Percentiles rank a stretch among this genome's conserved stretches.
Conservation (phyloP, 805 yeast species). For the Ogataea angusta region DNA sequence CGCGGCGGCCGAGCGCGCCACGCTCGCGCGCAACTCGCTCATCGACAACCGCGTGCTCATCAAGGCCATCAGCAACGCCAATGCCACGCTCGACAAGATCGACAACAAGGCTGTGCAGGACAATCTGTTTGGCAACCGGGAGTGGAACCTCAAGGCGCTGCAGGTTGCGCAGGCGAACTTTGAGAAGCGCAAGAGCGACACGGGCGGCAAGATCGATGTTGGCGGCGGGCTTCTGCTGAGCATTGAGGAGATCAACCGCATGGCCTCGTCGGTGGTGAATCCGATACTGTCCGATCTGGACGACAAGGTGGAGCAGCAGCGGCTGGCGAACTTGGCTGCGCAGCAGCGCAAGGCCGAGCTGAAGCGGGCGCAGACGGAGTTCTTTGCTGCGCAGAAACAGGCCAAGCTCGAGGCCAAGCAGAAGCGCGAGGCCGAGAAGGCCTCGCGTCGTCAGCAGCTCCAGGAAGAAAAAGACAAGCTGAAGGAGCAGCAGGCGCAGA, state of each 20-base stretch:
- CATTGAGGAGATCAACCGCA: slow-evolving; percentile 67
- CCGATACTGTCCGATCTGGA: slow-evolving; percentile 80
- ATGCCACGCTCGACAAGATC: slow-evolving; percentile 27
- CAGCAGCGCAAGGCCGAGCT: slow-evolving; percentile 39
- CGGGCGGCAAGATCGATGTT: slow-evolving; percentile 59
- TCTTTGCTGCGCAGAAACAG: slow-evolving; percentile 36
- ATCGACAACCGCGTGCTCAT: slow-evolving; percentile 44
- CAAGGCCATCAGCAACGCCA: slow-evolving; percentile 51
- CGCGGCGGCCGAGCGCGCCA: slow-evolving; percentile 42
- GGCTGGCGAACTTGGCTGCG: slow-evolving; percentile 49
- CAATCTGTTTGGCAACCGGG: slow-evolving; percentile 29
- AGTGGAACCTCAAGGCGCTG: slow-evolving; percentile 64
- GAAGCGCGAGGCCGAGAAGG: slow-evolving; percentile 30
- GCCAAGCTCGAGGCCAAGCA: slow-evolving; percentile 36
- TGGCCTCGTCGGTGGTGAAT: slow-evolving; percentile 75
- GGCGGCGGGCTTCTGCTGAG: slow-evolving; percentile 88
- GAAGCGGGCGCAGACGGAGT: slow-evolving; percentile 39
- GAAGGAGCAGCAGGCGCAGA: slow-evolving; percentile 43
- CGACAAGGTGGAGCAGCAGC: slow-evolving; percentile 65
- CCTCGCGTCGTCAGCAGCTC: slow-evolving; percentile 43
- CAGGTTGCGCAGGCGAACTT: slow-evolving; percentile 70
- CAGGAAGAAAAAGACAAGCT: slow-evolving; percentile 47
- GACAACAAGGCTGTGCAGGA: slow-evolving; percentile 26
- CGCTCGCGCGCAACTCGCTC: slow-evolving; percentile 35
- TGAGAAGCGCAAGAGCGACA: slow-evolving; percentile 45